These are phyloP conservation scores for Paecilomyces variotii DNA, from an alignment of 2,329 filamentous ascomycete genomes.

Conservation along the genomic window DNA sequence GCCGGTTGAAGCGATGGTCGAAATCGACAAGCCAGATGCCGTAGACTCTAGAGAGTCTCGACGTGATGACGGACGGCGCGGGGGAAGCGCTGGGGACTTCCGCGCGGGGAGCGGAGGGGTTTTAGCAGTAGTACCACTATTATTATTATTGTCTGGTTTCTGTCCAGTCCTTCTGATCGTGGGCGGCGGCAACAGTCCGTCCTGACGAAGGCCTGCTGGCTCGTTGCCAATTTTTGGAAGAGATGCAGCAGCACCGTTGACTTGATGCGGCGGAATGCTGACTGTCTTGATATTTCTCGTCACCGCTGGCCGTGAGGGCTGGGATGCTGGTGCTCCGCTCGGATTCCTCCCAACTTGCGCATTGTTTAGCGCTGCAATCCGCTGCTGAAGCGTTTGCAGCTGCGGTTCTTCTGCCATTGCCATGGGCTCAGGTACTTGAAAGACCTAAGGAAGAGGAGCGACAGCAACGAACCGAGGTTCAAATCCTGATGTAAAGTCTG, in stretches of 20 bases:
- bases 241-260: constrained; percentile 21
- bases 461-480: background rate
- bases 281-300: constrained; percentile 20
- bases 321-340: constrained; percentile 20
- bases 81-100: constrained; percentile 40
- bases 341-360: constrained; percentile 31
- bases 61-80: constrained; percentile 33
- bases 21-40: constrained; percentile 45
- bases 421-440: background rate
- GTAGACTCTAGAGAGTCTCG: constrained; percentile 44
- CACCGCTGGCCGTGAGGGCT: constrained; percentile 18
- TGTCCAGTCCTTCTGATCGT: constrained; percentile 21
- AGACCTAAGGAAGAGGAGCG: background rate
- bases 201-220: constrained; percentile 13
- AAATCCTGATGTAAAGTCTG: background rate
- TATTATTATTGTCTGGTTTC: constrained; percentile 4
- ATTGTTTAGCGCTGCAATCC: constrained; percentile 39
- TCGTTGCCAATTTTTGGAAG: constrained; percentile 20
- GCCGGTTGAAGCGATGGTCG: constrained; percentile 39
- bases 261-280: constrained; percentile 27
- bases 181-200: constrained; percentile 18
- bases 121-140: constrained; percentile 11
- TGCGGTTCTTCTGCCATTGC: constrained; percentile 36
- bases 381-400: constrained; percentile 37
- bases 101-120: constrained; percentile 42